Conservation (phyloP, 495 filamentous ascomycete genomes). For the Friedmanniomyces simplex region DNA sequence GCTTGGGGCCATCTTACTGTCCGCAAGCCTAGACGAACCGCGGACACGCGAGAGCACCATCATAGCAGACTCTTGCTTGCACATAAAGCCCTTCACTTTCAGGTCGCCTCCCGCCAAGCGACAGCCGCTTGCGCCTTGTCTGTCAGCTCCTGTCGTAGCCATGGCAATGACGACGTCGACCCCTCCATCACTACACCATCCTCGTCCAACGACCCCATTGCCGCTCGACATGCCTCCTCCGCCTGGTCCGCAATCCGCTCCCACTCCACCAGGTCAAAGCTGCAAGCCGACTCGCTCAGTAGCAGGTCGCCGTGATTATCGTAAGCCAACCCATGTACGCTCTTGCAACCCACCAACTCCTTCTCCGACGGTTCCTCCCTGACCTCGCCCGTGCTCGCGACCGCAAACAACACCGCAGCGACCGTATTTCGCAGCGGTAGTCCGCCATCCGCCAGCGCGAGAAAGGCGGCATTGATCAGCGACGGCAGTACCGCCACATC, state of each 20-base stretch:
- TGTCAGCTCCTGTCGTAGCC: slow-evolving; percentile 15
- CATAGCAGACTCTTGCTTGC: too few species aligned
- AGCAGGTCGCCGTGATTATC: slow-evolving; percentile 64
- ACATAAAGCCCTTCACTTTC: too few species aligned
- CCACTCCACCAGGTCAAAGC: slow-evolving; percentile 69
- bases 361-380: slow-evolving; percentile 44
- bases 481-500: slow-evolving; percentile 21
- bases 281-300: slow-evolving; percentile 70
- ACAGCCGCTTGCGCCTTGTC: slow-evolving; percentile 6
- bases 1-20: too few species aligned
- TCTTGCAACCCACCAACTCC: slow-evolving; percentile 41
- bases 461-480: slow-evolving; percentile 24
- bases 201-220: slow-evolving; percentile 1
- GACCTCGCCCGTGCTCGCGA: slow-evolving; percentile 42
- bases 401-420: slow-evolving; percentile 28
- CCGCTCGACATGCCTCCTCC: slow-evolving; percentile 44
- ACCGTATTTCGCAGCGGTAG: slow-evolving; percentile 12
- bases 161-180: neutral
- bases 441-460: slow-evolving; percentile 20
- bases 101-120: slow-evolving; percentile 15
- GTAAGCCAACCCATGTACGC: slow-evolving; percentile 64
- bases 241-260: slow-evolving; percentile 57
- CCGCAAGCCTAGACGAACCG: too few species aligned
- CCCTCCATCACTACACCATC: slow-evolving; percentile 12
- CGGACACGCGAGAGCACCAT: too few species aligned